Percentiles rank a stretch among this genome's conserved stretches.
phyloP scores from a whole-genome alignment of 2,329 filamentous ascomycete species.

The Pestalotiopsis sp. region DNA sequence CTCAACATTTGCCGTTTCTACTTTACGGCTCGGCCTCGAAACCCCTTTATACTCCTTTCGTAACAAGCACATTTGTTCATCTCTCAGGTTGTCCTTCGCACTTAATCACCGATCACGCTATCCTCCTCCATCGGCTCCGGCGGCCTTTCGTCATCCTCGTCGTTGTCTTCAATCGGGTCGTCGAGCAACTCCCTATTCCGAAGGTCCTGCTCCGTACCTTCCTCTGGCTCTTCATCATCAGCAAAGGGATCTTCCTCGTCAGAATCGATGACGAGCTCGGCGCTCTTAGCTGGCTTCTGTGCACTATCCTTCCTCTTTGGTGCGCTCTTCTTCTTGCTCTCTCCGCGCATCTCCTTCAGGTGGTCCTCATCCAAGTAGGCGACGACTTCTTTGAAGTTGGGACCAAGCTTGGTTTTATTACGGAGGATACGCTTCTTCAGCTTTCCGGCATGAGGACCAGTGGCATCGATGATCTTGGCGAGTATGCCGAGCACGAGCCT shows the following conservation, averaged over 20 bases:
- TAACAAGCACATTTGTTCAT: background rate
- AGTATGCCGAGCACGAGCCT: conserved; percentile 83
- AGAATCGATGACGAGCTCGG: conserved; percentile 49
- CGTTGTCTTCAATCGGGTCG: conserved; percentile 46
- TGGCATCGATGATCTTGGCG: conserved; percentile 72
- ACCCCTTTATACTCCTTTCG: background rate
- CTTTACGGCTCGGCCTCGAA: background rate
- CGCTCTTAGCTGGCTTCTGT: conserved; percentile 43
- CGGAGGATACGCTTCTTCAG: conserved; percentile 73
- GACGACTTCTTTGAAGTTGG: conserved; percentile 84
- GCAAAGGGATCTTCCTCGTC: conserved; percentile 49
- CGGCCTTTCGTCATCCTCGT: conserved; percentile 40
- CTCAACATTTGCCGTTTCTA: background rate
- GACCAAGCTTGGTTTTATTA: conserved; percentile 80
- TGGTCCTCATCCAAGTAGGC: conserved; percentile 76
- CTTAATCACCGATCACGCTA: conserved; percentile 21
- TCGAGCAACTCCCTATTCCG: conserved; percentile 57
- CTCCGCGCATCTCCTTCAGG: conserved; percentile 46
- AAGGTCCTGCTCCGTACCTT: conserved; percentile 62
- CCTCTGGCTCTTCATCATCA: conserved; percentile 52
- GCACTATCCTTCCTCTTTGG: conserved; percentile 44
- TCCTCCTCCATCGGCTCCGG: conserved; percentile 34
- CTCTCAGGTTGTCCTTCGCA: background rate
- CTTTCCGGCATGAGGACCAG: conserved; percentile 61
- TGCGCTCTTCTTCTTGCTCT: conserved; percentile 44